Evolutionary conservation across 495 filamentous ascomycete species (phyloP), one percentile per base, ranked within the genome.

Genomic region (Penicillium maclennaniae): DNA sequence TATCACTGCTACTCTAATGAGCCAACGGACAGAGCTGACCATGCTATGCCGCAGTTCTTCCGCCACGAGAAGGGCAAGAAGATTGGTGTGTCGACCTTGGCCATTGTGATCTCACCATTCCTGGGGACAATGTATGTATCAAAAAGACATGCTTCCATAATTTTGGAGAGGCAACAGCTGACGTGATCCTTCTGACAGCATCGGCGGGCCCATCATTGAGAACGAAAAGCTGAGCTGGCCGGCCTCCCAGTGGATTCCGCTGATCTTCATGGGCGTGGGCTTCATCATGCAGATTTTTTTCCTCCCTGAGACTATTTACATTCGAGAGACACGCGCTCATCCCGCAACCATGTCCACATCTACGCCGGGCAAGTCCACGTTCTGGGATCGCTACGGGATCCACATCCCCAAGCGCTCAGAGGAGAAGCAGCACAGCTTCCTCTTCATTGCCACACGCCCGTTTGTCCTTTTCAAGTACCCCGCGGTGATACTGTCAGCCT

Each of bases 51-150:
- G 41, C 19, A 47, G 44, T 47, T 47, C 26, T 47, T 47, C 44
- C 44, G 44, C n/a, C 44, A 47, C 28, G 44, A 47, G 27, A 47
- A 47, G 28, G 44, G 44, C 15, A 47, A 47, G 44, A 47, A 47
- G n/a, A 47, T 47, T 31, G 44, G 44, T 36, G 19, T 47, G n/a
- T 47, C 44, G 15, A 47, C 44, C 14, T 34, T 47, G 44, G 44
- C 44, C n/a, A 47, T 47, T 31, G 44, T 47, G 28, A n/a, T 47
- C 26, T 8, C 44, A 6, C 44, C 44, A 17, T 47, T 47, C 26
- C n/a, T 47, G 25, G 44, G 44, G n/a, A 47, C 44, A 47, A 47
- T 47, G 44, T 47, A 31, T 9, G 26, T 47, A 36, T 47, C 44
- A n/a, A n/a, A n/a, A n/a, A n/a, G n/a, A n/a, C n/a, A n/a, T n/a